Percentiles rank a stretch among this genome's conserved stretches.
Evolutionary conservation across 1,284 basidiomycete species (phyloP).

Genomic region (Moniliophthora roreri): DNA sequence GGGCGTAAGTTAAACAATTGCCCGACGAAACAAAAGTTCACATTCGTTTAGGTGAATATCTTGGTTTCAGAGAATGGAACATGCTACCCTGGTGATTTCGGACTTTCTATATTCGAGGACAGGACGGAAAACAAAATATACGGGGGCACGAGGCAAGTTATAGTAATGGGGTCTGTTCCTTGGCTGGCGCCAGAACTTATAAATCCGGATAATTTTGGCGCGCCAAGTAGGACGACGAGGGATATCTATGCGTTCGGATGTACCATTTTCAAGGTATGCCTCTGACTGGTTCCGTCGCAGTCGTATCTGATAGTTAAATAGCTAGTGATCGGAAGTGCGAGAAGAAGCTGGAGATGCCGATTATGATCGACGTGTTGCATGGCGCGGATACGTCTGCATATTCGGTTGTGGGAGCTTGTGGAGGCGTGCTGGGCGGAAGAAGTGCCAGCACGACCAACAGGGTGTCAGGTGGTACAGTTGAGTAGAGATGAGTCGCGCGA

Average conservation of each 20-base stretch:
- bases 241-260: conserved; percentile 14
- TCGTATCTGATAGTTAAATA: not conserved
- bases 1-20: conserved; percentile 12
- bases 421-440: conserved; percentile 1
- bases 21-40: not conserved
- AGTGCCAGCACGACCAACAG: not conserved
- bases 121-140: not conserved
- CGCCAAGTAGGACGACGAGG: not conserved
- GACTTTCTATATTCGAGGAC: conserved; percentile 7
- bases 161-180: conserved; percentile 4
- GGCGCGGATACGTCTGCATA: not conserved
- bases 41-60: conserved; percentile 11
- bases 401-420: not conserved
- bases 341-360: not conserved
- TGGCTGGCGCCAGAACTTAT: conserved; percentile 13
- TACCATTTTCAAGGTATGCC: conserved; percentile 11
- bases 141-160: not conserved
- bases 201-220: not conserved
- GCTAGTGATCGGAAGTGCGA: not conserved
- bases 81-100: conserved; percentile 13
- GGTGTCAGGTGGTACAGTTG: not conserved
- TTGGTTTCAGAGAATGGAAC: conserved; percentile 3
- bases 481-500: too few species aligned
- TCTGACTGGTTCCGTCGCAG: too few species aligned
- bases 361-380: not conserved